Percentiles rank a stretch among this genome's conserved stretches.
Evolutionary conservation across 768 basidiomycete species (phyloP).

Genomic region (Chalciporus chontae): DNA sequence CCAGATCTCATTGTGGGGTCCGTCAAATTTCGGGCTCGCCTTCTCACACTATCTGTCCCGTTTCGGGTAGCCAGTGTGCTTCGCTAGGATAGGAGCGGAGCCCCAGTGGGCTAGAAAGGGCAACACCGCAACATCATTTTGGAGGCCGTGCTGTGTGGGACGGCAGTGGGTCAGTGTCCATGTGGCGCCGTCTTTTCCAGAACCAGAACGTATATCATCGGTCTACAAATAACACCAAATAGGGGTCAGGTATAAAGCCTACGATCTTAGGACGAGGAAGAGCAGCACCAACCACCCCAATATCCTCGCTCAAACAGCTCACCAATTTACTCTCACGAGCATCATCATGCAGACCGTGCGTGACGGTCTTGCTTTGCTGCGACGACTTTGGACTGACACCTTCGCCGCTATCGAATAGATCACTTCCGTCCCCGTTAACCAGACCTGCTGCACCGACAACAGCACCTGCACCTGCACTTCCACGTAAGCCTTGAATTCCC

Average conservation of each 20-base stretch:
- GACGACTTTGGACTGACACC: not conserved
- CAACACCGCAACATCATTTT: too few relatives aligned
- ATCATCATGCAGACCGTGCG: slow-evolving; percentile 22
- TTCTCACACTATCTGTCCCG: not conserved
- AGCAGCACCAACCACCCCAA: not conserved
- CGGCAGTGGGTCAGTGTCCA: not conserved
- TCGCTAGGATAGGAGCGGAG: not conserved
- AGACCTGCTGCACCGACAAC: slow-evolving; percentile 17
- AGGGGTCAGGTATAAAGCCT: slow-evolving; percentile 5
- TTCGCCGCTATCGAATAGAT: slow-evolving; percentile 7
- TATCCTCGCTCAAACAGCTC: not conserved
- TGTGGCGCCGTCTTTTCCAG: not conserved
- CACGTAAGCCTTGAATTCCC: not conserved
- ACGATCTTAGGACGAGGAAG: not conserved
- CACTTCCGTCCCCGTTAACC: slow-evolving; percentile 6
- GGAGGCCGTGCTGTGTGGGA: not conserved
- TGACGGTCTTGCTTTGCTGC: not conserved
- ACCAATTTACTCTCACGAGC: not conserved
- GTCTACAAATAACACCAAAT: slow-evolving; percentile 4
- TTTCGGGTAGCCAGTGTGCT: not conserved
- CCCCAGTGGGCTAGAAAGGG: not conserved
- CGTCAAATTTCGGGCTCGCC: not conserved
- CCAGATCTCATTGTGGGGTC: not conserved
- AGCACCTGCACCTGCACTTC: slow-evolving; percentile 12
- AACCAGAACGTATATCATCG: not conserved